Evolutionary conservation across 768 basidiomycete species (phyloP), one percentile per base, ranked within the genome.

Genomic region (Phylloporus sp.): DNA sequence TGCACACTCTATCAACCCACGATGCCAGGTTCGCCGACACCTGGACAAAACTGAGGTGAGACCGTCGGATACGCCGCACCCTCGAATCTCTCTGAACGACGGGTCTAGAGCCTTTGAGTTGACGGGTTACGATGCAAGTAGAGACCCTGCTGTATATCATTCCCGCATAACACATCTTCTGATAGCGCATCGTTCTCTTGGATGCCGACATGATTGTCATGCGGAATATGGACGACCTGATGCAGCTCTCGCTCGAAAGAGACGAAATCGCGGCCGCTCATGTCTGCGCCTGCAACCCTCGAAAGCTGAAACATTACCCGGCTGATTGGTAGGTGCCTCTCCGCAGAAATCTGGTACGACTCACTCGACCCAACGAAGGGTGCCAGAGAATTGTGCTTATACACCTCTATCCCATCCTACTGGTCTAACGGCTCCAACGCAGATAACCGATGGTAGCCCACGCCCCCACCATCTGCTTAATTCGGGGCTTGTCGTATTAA

Each of bases 221-320:
- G 67, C 74, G 68, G 39, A 92, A 90, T 60, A 91, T 95, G 83
- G 93, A 95, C 67, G 80, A 84, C 36, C 66, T 89, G 42, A 68
- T 79, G 65, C 68, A 74, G 22, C 47, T 79, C 15, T 60, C 69
- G 24, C 69, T 95, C 5, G 75, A 74, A 3, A 48, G 64, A 17
- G 88, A 82, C 52, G 81, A 84, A 66, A 93, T 97, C 47, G 93
- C 90, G 6, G 93, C 92, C 1, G 78, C 73, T 0, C 94, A 95
- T 54, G 93, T 82, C 13, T 99, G 95, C 60, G 83, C 92, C 4
- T 99, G 95, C 71, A 99, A 99, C 66, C 95, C 94, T 7, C 78
- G 82, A 31, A 84, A 81, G 60, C 63, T 95, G 17, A 50, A 74
- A 3, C 90, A 94, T 64, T 99, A 99, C 68, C 95, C 95, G 8